phyloP scores from a whole-genome alignment of 2,329 filamentous ascomycete species.

The Calonectria montana region DNA sequence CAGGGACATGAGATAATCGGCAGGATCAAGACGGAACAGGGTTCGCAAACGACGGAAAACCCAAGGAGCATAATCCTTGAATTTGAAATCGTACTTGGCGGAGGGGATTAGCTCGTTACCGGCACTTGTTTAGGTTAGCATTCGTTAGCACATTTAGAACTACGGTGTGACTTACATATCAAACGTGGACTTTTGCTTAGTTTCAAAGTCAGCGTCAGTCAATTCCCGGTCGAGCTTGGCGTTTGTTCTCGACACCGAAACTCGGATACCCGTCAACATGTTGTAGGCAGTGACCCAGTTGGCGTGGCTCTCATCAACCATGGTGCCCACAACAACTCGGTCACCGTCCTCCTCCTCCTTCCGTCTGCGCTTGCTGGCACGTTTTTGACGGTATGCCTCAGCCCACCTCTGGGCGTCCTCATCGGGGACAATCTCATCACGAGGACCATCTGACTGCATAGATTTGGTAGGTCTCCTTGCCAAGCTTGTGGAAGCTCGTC shows the following conservation, averaged over 20 bases:
- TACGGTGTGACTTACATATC: slow-evolving; percentile 77
- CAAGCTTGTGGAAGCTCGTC: slow-evolving; percentile 86
- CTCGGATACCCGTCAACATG: slow-evolving; percentile 98
- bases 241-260: slow-evolving; percentile 95
- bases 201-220: slow-evolving; percentile 91
- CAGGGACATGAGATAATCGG: slow-evolving; percentile 97
- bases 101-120: slow-evolving; percentile 97
- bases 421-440: slow-evolving; percentile 86
- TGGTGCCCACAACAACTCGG: slow-evolving; percentile 93
- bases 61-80: slow-evolving; percentile 99
- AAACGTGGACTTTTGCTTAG: slow-evolving; percentile 98
- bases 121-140: slow-evolving; percentile 66
- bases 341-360: slow-evolving; percentile 93
- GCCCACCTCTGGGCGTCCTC: slow-evolving; percentile 94
- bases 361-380: slow-evolving; percentile 85
- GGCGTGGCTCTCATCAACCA: slow-evolving; percentile 96
- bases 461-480: slow-evolving; percentile 85
- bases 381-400: slow-evolving; percentile 90
- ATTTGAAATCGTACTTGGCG: slow-evolving; percentile 99
- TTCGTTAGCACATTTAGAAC: background rate
- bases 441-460: slow-evolving; percentile 83
- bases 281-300: slow-evolving; percentile 99
- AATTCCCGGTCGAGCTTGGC: slow-evolving; percentile 94
- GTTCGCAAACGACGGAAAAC: slow-evolving; percentile 93
- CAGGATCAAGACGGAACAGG: slow-evolving; percentile 91